Conservation (phyloP, 306 rosid genomes). For the Cucurbita argyrosperma region DNA sequence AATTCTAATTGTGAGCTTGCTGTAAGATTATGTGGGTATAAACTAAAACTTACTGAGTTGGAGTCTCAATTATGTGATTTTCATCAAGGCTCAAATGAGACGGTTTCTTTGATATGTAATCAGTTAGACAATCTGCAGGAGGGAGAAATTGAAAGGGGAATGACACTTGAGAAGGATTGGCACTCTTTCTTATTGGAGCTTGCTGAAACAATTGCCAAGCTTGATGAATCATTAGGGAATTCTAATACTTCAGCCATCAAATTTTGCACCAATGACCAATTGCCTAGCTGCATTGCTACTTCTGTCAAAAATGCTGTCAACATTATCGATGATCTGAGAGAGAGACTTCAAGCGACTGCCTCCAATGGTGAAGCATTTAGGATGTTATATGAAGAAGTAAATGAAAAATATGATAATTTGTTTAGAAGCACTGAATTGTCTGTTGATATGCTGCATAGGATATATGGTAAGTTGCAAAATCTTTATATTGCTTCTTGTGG, state of each 20-base stretch:
- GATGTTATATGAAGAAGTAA: conserved; percentile 37
- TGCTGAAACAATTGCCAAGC: conserved; percentile 43
- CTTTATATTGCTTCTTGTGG: conserved; percentile 32
- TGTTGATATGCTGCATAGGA: conserved; percentile 25
- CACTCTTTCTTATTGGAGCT: conserved; percentile 29
- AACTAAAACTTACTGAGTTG: conserved; percentile 42
- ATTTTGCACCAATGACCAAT: conserved; percentile 12
- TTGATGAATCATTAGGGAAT: conserved; percentile 41
- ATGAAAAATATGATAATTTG: conserved; percentile 38
- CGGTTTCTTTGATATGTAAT: conserved; percentile 37
- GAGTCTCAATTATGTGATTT: conserved; percentile 32
- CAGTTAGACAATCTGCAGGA: conserved; percentile 51
- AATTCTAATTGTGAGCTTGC: conserved; percentile 34
- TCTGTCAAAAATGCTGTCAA: conserved; percentile 45
- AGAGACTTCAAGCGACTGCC: conserved; percentile 42
- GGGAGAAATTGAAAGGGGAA: conserved; percentile 39
- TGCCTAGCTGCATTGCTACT: conserved; percentile 21
- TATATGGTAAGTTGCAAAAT: conserved; percentile 38
- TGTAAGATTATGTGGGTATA: conserved; percentile 39
- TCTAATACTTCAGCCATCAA: conserved; percentile 13
- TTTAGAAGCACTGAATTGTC: conserved; percentile 51
- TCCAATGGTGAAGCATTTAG: conserved; percentile 33
- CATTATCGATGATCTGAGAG: conserved; percentile 48
- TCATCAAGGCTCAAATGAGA: conserved; percentile 41
- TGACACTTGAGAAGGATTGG: conserved; percentile 54